Evolutionary conservation across 805 yeast genomes (phyloP), one percentile per base, ranked within the genome.

Genomic region (Starmera dryadoides): DNA sequence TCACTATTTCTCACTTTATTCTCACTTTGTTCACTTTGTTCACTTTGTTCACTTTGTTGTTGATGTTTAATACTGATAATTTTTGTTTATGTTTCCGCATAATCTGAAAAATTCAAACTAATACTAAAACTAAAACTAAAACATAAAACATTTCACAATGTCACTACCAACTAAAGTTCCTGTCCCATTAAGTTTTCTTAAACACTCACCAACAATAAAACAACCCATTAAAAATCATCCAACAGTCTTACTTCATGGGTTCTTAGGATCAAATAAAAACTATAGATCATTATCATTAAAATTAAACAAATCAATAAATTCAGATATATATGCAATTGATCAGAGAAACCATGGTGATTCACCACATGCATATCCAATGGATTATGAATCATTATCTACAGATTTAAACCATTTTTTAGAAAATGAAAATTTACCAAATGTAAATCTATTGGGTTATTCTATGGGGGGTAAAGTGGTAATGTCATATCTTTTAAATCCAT

Each of bases 381-480:
- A 60, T 41, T 73, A 73, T 45, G 16, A 36, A 10, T 52, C 68
- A 6, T 49, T 73, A 60, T 66, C 72, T 2, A 42, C 52, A 4
- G 81, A 75, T 49, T 59, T 74, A 4, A 49, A 60, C 4, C 46
- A 52, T 30, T 65, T 65, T 37, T 44, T 73, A 2, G 45, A 59
- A 25, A 46, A 47, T 11, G 43, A 50, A 14, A 42, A 42, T 23
- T 56, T 62, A 4, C 5, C 6, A 6, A 56, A 59, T 4, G 50
- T 62, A 2, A 48, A 60, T 32, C 34, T 66, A 3, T 36, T 64
- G 18, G 81, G 81, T 0, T 77, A 71, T 48, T 73, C 77, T 18
- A 66, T 75, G 71, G 81, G 81, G 1, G 81, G 76, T 7, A 74
- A 73, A 45, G 66, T 71, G 3, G 73, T 72, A 1, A 66, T 76